A percentile compares a stretch with the other conserved stretches of the same genome.
These are phyloP conservation scores for Heteromeles arbutifolia DNA, from an alignment of 306 rosid genomes.

Conservation along the genomic window DNA sequence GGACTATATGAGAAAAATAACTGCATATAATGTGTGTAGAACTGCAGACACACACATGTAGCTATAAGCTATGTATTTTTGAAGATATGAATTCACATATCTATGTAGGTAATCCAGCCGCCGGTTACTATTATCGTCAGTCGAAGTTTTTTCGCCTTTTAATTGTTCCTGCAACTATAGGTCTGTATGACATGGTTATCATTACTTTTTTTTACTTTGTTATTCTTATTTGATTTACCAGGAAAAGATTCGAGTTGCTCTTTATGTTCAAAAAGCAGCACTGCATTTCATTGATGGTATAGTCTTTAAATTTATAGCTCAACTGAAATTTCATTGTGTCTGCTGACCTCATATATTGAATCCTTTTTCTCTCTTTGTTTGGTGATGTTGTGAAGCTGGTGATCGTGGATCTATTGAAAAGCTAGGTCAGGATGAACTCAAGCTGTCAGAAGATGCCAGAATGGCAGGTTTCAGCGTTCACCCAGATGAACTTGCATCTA, in stretches of 20 bases:
- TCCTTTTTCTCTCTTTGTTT: slow-evolving; percentile 9
- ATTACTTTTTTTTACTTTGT: slow-evolving; percentile 8
- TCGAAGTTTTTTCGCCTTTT: background rate
- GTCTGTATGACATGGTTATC: background rate
- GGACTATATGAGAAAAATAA: background rate
- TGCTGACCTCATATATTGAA: slow-evolving; percentile 14
- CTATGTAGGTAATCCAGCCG: background rate
- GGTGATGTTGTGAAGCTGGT: slow-evolving; percentile 53
- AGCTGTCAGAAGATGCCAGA: slow-evolving; percentile 56
- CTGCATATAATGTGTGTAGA: background rate
- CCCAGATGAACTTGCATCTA: slow-evolving; percentile 82
- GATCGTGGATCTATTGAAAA: background rate
- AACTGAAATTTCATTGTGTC: slow-evolving; percentile 1
- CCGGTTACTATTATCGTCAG: background rate
- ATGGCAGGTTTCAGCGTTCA: slow-evolving; percentile 69
- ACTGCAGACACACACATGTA: background rate
- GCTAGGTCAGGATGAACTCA: slow-evolving; percentile 37
- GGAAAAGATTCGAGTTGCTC: slow-evolving; percentile 86
- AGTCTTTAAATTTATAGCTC: slow-evolving; percentile 11
- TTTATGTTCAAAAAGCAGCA: slow-evolving; percentile 88
- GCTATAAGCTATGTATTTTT: background rate
- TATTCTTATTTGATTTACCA: slow-evolving; percentile 32
- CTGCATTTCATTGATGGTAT: slow-evolving; percentile 83
- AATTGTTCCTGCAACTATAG: background rate
- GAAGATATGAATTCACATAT: no score